Evolutionary conservation across 192 early-diverging fungal genomes (phyloP).

Genomic region (Coemansia sp.): DNA sequence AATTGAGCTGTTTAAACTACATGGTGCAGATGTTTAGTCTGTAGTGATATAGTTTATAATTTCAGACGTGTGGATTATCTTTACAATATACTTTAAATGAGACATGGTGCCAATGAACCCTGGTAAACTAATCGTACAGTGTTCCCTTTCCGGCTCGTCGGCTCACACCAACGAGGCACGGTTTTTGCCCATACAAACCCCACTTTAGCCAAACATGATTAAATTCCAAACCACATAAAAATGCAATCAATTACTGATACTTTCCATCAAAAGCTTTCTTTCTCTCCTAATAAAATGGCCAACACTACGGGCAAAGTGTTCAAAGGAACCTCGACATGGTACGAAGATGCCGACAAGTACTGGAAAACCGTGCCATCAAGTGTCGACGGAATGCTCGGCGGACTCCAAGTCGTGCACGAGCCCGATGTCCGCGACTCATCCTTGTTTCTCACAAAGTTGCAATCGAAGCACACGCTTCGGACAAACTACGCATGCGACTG

Average conservation of each 20-base stretch:
- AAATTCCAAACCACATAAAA: too few species aligned
- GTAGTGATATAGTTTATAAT: too few species aligned
- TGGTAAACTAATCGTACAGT: too few species aligned
- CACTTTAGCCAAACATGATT: too few species aligned
- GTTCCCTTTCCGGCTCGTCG: too few species aligned
- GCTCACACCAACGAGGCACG: too few species aligned
- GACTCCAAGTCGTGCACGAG: slow-evolving; percentile 70
- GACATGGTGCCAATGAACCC: too few species aligned
- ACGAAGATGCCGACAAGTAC: slow-evolving; percentile 63
- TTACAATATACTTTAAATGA: too few species aligned
- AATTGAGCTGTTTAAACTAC: too few species aligned
- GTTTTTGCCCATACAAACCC: too few species aligned
- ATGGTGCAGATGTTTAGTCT: too few species aligned
- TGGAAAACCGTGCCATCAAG: slow-evolving; percentile 45
- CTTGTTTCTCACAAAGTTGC: slow-evolving; percentile 58
- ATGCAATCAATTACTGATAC: background rate
- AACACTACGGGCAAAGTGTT: slow-evolving; percentile 8
- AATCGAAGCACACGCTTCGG: background rate
- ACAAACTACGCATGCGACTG: slow-evolving; percentile 67
- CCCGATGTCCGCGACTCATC: slow-evolving; percentile 71
- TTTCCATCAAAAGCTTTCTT: background rate
- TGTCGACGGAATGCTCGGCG: slow-evolving; percentile 85
- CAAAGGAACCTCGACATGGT: slow-evolving; percentile 58
- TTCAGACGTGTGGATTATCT: too few species aligned
- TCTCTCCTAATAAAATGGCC: background rate